Percentiles rank a stretch among this genome's conserved stretches.
Evolutionary conservation across 345 rosid genomes (phyloP).

Genomic region (Salix exigua): DNA sequence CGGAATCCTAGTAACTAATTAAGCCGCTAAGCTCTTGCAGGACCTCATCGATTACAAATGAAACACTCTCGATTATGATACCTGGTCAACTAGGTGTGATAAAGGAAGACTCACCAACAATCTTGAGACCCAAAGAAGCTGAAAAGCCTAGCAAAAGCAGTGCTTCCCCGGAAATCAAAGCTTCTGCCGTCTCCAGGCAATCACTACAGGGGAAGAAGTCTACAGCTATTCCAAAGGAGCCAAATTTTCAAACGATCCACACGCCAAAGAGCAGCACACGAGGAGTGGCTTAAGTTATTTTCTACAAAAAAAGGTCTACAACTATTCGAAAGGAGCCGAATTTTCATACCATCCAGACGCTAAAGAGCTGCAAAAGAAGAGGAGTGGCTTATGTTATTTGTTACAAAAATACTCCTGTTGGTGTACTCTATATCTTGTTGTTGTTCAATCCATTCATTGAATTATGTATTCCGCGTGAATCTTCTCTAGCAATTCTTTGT

Average conservation of each 20-base stretch:
- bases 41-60: conserved; percentile 29
- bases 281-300: conserved; percentile 24
- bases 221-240: conserved; percentile 56
- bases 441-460: conserved; percentile 32
- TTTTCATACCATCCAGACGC: conserved; percentile 52
- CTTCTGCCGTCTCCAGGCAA: conserved; percentile 23
- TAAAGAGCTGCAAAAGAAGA: conserved; percentile 59
- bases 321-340: conserved; percentile 63
- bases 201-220: conserved; percentile 39
- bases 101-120: conserved; percentile 30
- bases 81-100: conserved; percentile 26
- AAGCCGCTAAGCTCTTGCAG: conserved; percentile 32
- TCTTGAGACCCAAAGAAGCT: conserved; percentile 26
- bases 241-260: conserved; percentile 56
- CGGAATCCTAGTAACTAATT: not conserved
- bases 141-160: conserved; percentile 14
- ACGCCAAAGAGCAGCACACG: conserved; percentile 66
- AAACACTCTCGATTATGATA: conserved; percentile 8
- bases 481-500: not conserved
- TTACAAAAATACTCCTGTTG: not conserved
- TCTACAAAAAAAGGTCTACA: conserved; percentile 17
- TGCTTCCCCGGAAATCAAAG: conserved; percentile 26
- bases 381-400: conserved; percentile 23
- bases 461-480: conserved; percentile 12
- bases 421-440: not conserved